Evolutionary conservation across 169 alveolate genomes (phyloP), one percentile per base, ranked within the genome.

Genomic region (Plasmodium sp.): DNA sequence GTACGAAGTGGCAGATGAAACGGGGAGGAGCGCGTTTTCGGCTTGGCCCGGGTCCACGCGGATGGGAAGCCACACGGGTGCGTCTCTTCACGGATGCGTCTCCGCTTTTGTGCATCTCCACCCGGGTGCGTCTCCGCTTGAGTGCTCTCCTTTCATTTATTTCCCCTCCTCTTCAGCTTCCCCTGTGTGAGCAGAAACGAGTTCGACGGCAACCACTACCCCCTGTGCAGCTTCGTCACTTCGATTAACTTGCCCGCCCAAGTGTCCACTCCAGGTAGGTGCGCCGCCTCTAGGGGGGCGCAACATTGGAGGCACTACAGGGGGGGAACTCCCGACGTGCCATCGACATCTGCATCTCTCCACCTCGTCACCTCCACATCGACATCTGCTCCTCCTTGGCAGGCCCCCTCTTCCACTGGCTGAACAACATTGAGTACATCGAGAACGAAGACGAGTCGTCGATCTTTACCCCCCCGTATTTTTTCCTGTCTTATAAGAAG

Each of bases 331-430:
- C 3, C 6, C 62, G 16, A 7, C 9, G 54, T 43, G 16, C 2
- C 54, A 43, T 14, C 54, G 27, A 22, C 27, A 22, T 22, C 27
- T 22, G 27, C 27, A 22, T 22, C 27, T 22, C 34, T 0, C 54
- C 6, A 27, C 27, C 58, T 1, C 31, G 4, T 2, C 77, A 67
- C 16, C n/a, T 84, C 10, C 51, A 34, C 22, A 51, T 71, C 33
- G 27, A 12, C 48, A 27, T 36, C 41, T 36, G 5, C 34, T 33
- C 51, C 33, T 51, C 18, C 51, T 33, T 39, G 34, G 14, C 43
- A 86, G 97, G 97, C n/a, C 90, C 95, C 45, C 72, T 95, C 43
- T 84, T 95, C 80, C 97, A 95, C 39, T 95, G 97, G 97, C 67
- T 95, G 16, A 95, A 93, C 67, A 95, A 95, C 84, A 94, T 95